Evolutionary conservation across 495 filamentous ascomycete genomes (phyloP).

Genomic region (Penicillium chermesinum): DNA sequence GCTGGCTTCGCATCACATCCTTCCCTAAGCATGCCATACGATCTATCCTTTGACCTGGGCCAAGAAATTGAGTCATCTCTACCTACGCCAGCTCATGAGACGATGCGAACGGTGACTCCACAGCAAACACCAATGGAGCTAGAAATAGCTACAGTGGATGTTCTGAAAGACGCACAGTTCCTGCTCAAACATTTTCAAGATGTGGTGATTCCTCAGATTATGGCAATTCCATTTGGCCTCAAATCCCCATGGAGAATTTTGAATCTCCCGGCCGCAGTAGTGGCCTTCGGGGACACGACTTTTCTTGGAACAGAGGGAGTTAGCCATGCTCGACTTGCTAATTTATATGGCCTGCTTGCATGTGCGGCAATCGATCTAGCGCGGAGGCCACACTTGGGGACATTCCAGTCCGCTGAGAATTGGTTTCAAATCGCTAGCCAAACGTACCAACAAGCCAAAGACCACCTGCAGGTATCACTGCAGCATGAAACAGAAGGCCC

Average conservation of each 20-base stretch:
- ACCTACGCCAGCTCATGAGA: conserved; percentile 1
- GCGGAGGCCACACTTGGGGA: conserved; percentile 9
- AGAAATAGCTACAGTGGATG: conserved; percentile 5
- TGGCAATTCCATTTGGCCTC: conserved; percentile 27
- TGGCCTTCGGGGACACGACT: conserved; percentile 28
- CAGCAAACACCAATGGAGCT: conserved; percentile 11
- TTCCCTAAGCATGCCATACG: conserved; percentile 15
- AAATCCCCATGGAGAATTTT: conserved; percentile 33
- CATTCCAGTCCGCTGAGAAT: conserved; percentile 14
- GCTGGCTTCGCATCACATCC: conserved; percentile 11
- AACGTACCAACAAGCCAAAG: conserved; percentile 26
- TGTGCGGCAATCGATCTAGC: conserved; percentile 28
- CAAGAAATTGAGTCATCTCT: conserved; percentile 5
- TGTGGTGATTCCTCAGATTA: conserved; percentile 27
- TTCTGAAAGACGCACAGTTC: conserved; percentile 22
- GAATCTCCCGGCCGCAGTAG: conserved; percentile 28
- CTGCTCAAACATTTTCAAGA: conserved; percentile 32
- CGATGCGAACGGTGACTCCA: conserved; percentile 3
- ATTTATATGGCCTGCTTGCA: conserved; percentile 28
- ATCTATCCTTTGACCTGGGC: conserved; percentile 13
- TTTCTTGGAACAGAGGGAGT: conserved; percentile 25
- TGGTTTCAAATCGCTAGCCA: conserved; percentile 23
- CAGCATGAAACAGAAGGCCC: conserved; percentile 24
- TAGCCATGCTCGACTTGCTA: conserved; percentile 30
- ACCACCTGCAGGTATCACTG: conserved; percentile 30